Conservation (phyloP, 768 basidiomycete species). For the Lactarius quietus region DNA sequence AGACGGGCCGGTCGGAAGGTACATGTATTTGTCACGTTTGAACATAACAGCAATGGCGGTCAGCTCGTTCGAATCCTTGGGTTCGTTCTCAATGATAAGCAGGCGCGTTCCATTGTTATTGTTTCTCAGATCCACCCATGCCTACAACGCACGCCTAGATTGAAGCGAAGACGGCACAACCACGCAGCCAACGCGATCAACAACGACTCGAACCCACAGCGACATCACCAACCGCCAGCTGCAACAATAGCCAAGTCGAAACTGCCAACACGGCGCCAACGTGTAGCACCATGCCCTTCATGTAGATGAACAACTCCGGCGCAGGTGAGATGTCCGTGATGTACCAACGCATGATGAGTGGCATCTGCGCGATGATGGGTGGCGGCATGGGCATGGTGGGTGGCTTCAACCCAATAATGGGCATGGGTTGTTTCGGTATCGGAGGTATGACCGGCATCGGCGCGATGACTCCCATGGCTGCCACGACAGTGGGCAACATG, state of each 20-base stretch:
- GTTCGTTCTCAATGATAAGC: constrained; percentile 77
- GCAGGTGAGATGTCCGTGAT: constrained; percentile 40
- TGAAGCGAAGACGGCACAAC: constrained; percentile 95
- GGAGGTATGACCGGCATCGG: constrained; percentile 46
- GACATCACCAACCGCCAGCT: constrained; percentile 23
- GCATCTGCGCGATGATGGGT: constrained; percentile 45
- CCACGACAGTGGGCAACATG: constrained; percentile 29
- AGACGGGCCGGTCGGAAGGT: constrained; percentile 94
- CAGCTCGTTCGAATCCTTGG: constrained; percentile 88
- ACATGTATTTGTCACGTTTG: constrained; percentile 96
- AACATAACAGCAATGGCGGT: constrained; percentile 82
- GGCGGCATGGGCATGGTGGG: constrained; percentile 34
- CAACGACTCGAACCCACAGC: constrained; percentile 31
- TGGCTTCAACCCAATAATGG: constrained; percentile 28
- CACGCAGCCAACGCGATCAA: constrained; percentile 76
- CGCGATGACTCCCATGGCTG: constrained; percentile 40
- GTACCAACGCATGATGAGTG: constrained; percentile 94
- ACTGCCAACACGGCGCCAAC: constrained; percentile 29
- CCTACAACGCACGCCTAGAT: constrained; percentile 50
- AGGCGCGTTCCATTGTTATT: constrained; percentile 48
- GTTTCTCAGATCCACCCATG: neutral
- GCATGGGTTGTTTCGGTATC: constrained; percentile 31
- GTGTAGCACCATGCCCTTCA: constrained; percentile 38
- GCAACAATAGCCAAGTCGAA: constrained; percentile 29
- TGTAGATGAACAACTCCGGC: constrained; percentile 34